A percentile compares a stretch with the other conserved stretches of the same genome.
These are phyloP conservation scores for Ligustrum vulgare DNA, from an alignment of 257 asterid species.

Conservation along the genomic window DNA sequence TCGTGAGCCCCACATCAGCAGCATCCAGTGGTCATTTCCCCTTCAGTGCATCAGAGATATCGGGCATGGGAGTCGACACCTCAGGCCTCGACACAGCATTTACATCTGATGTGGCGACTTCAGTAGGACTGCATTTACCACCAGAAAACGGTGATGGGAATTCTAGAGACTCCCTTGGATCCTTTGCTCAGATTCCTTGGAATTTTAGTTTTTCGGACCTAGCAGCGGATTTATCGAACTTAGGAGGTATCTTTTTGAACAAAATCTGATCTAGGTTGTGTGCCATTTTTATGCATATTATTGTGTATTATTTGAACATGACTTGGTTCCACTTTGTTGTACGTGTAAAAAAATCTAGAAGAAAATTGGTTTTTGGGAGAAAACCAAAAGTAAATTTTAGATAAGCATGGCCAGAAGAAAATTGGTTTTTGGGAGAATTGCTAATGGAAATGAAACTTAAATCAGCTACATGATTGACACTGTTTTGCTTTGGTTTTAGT, in stretches of 20 bases:
- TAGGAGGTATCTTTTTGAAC: constrained; percentile 36
- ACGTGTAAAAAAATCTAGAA: neutral
- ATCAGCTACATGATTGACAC: neutral
- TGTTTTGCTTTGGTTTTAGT: neutral
- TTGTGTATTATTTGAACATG: neutral
- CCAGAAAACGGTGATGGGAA: constrained; percentile 78
- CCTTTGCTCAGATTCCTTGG: constrained; percentile 90
- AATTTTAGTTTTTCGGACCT: constrained; percentile 86
- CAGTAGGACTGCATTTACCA: constrained; percentile 76
- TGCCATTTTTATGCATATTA: neutral
- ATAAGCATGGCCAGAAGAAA: neutral
- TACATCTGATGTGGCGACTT: constrained; percentile 76
- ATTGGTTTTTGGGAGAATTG: neutral
- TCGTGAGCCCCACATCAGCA: constrained; percentile 86
- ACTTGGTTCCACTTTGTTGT: neutral
- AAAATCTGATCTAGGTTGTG: neutral
- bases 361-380: neutral
- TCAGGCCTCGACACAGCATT: constrained; percentile 81
- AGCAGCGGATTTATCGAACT: constrained; percentile 84
- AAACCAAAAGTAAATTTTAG: neutral
- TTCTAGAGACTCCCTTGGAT: constrained; percentile 79
- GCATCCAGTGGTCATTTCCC: constrained; percentile 95
- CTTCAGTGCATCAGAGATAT: constrained; percentile 76
- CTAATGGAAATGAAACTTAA: neutral
- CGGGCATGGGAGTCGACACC: constrained; percentile 84